Evolutionary conservation across 2,329 filamentous ascomycete genomes (phyloP).

Genomic region (Trichoderma cornu-damae): DNA sequence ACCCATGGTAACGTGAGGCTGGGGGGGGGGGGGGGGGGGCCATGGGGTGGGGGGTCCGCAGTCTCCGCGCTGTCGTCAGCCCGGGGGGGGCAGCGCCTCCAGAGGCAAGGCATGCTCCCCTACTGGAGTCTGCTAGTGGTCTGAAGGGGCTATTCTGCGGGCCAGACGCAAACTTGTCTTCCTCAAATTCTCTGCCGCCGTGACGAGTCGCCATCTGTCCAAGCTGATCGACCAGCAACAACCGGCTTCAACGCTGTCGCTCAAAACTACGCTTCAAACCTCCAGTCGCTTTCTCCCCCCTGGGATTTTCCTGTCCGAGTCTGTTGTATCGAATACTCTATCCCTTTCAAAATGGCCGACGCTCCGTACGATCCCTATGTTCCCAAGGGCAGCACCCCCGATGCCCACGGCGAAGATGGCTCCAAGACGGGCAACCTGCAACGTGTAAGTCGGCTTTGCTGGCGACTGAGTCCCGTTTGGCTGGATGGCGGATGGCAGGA

Average conservation of each 20-base stretch:
- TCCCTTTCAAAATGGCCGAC: conserved; percentile 45
- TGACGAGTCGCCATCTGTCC: conserved; percentile 20
- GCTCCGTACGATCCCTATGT: conserved; percentile 86
- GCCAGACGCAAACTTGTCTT: conserved; percentile 21
- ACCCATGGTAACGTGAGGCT: conserved; percentile 13
- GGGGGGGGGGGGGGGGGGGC: conserved; percentile 20
- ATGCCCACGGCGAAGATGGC: not conserved
- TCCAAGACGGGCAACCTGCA: conserved; percentile 5
- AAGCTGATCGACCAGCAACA: conserved; percentile 24
- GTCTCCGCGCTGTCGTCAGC: conserved; percentile 29
- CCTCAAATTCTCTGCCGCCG: conserved; percentile 20
- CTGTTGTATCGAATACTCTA: not conserved
- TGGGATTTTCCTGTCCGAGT: not conserved
- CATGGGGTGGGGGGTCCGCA: conserved; percentile 22
- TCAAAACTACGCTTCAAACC: not conserved
- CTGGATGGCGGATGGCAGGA: not conserved
- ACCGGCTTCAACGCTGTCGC: conserved; percentile 18
- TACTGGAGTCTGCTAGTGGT: too few species aligned
- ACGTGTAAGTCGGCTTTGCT: not conserved
- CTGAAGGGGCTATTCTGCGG: conserved; percentile 13
- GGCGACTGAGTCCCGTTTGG: not conserved
- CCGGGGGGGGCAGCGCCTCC: conserved; percentile 19
- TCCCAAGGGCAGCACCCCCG: conserved; percentile 61
- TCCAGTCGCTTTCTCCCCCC: not conserved
- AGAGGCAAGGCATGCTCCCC: conserved; percentile 13